These are phyloP conservation scores for Solanum habrochaites DNA, from an alignment of 257 asterid species.

Conservation along the genomic window DNA sequence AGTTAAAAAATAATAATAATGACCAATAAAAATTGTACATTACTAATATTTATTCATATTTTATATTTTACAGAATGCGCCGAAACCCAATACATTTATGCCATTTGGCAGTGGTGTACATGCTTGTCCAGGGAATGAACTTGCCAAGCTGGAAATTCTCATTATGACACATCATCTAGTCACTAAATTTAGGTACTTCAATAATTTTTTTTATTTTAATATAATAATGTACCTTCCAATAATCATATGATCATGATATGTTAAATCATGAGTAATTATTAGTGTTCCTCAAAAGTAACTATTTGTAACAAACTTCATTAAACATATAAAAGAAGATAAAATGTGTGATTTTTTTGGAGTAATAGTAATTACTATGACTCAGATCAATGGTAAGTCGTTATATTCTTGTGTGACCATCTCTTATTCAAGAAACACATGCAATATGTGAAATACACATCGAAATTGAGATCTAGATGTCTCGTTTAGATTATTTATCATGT, in stretches of 20 bases:
- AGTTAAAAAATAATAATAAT: not conserved
- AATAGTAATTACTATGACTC: not conserved
- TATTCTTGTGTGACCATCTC: not conserved
- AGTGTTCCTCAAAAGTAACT: not conserved
- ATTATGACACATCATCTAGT: conserved; percentile 65
- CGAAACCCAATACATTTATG: conserved; percentile 65
- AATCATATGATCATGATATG: not conserved
- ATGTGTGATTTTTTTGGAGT: not conserved
- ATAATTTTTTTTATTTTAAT: not conserved
- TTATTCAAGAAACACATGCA: not conserved
- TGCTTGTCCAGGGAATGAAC: conserved; percentile 88
- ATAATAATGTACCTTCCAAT: not conserved
- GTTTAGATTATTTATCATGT: not conserved
- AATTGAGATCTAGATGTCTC: not conserved
- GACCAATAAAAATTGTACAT: not conserved
- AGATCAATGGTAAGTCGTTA: not conserved
- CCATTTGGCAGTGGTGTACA: conserved; percentile 90
- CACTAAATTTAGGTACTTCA: conserved; percentile 49
- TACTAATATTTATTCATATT: not conserved
- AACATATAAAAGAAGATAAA: not conserved
- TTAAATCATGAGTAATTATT: not conserved
- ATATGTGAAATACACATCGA: not conserved
- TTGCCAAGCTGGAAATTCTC: conserved; percentile 79
- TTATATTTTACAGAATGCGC: conserved; percentile 27
- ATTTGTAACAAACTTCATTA: not conserved